phyloP scores from a whole-genome alignment of 306 rosid genomes.

The Quercus cerris region DNA sequence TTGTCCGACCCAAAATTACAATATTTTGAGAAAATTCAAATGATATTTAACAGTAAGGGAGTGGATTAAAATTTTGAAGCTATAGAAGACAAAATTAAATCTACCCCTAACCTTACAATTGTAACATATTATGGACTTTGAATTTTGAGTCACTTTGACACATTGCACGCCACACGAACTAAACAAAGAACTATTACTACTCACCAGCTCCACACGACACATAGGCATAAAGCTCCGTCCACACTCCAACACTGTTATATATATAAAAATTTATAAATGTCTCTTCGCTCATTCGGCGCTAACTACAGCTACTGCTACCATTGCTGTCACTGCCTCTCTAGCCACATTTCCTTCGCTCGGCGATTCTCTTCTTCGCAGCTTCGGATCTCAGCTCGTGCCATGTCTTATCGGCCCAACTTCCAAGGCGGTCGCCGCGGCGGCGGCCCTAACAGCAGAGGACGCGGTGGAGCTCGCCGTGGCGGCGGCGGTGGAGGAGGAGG shows the following conservation, averaged over 20 bases:
- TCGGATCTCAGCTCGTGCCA: conserved; percentile 36
- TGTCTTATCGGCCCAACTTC: conserved; percentile 76
- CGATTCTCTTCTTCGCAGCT: conserved; percentile 4
- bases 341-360: conserved; percentile 11
- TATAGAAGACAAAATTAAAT: no score
- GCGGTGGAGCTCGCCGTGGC: conserved; percentile 52
- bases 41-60: no score
- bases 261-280: conserved; percentile 34
- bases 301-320: neutral
- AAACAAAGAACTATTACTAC: neutral
- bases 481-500: conserved; percentile 33
- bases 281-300: conserved; percentile 1
- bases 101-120: no score
- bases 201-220: no score
- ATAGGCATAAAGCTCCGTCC: neutral
- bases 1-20: no score
- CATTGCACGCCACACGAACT: neutral
- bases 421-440: conserved; percentile 77
- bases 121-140: no score
- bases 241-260: conserved; percentile 3
- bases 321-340: neutral
- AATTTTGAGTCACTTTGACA: no score
- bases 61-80: no score
- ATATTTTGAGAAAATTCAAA: no score
- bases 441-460: conserved; percentile 38